Conservation (phyloP, 495 filamentous ascomycete species). For the Aspergillus hancockii region DNA sequence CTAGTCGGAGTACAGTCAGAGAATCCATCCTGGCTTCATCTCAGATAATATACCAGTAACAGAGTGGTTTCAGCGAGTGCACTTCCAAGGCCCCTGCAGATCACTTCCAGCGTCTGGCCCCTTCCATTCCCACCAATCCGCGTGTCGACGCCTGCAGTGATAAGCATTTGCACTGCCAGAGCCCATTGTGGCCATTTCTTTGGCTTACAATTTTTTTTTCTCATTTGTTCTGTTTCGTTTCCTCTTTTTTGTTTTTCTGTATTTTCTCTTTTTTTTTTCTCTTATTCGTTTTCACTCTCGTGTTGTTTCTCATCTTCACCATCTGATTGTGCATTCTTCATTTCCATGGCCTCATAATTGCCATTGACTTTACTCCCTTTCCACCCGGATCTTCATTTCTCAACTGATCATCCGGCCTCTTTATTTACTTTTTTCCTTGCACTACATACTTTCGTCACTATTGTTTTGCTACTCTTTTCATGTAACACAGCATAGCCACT, state of each 20-base stretch:
- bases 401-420: not conserved
- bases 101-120: conserved; percentile 3
- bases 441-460: not conserved
- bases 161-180: not conserved
- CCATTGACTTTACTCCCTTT: not conserved
- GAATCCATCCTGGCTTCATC: not conserved
- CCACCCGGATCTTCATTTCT: not conserved
- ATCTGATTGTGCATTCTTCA: not conserved
- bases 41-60: conserved; percentile 1
- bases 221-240: not conserved
- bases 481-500: not conserved
- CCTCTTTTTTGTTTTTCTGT: not conserved
- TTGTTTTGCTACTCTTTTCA: conserved; percentile 5
- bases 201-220: conserved; percentile 3
- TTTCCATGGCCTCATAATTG: conserved; percentile 1
- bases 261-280: not conserved
- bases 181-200: conserved; percentile 7
- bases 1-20: not conserved
- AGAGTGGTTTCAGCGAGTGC: not conserved
- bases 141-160: conserved; percentile 2
- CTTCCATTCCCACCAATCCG: conserved; percentile 10
- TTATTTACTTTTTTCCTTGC: not conserved
- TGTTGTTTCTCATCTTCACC: not conserved
- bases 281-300: not conserved
- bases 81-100: conserved; percentile 9